A percentile compares a stretch with the other conserved stretches of the same genome.
phyloP scores from a whole-genome alignment of 768 basidiomycete genomes.

The Amanita muscaria region DNA sequence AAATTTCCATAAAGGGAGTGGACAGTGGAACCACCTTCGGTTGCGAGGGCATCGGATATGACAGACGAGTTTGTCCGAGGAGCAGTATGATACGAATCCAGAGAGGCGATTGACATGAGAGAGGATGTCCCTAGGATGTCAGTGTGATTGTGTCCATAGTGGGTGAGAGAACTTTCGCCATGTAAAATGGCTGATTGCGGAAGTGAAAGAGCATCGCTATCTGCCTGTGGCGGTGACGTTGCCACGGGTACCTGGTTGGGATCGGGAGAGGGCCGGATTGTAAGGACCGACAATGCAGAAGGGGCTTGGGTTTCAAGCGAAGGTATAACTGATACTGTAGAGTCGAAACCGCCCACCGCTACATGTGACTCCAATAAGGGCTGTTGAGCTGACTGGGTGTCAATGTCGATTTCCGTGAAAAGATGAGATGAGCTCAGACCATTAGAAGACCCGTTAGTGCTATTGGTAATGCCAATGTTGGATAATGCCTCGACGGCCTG shows the following conservation, averaged over 20 bases:
- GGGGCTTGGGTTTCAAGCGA: conserved; percentile 25
- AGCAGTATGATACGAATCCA: conserved; percentile 62
- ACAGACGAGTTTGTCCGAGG: conserved; percentile 30
- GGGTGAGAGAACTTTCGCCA: conserved; percentile 8
- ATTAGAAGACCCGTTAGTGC: conserved; percentile 35
- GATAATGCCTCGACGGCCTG: conserved; percentile 50
- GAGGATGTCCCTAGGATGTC: conserved; percentile 38
- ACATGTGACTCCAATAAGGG: conserved; percentile 39
- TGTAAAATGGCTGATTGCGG: conserved; percentile 15
- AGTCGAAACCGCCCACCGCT: conserved; percentile 38
- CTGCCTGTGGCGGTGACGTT: conserved; percentile 28
- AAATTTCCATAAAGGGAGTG: conserved; percentile 33
- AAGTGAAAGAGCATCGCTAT: conserved; percentile 13
- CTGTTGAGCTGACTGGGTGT: conserved; percentile 33
- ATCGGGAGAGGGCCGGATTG: conserved; percentile 49
- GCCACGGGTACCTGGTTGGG: conserved; percentile 36
- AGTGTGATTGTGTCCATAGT: conserved; percentile 12
- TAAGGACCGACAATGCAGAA: conserved; percentile 65
- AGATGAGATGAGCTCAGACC: conserved; percentile 17
- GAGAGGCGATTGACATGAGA: conserved; percentile 45
- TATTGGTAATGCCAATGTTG: conserved; percentile 39
- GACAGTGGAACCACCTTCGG: conserved; percentile 70
- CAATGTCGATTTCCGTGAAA: neutral
- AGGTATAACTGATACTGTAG: conserved; percentile 64
- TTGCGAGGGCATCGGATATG: conserved; percentile 51